Evolutionary conservation across 495 filamentous ascomycete genomes (phyloP).

Genomic region (Xylaria flabelliformis): DNA sequence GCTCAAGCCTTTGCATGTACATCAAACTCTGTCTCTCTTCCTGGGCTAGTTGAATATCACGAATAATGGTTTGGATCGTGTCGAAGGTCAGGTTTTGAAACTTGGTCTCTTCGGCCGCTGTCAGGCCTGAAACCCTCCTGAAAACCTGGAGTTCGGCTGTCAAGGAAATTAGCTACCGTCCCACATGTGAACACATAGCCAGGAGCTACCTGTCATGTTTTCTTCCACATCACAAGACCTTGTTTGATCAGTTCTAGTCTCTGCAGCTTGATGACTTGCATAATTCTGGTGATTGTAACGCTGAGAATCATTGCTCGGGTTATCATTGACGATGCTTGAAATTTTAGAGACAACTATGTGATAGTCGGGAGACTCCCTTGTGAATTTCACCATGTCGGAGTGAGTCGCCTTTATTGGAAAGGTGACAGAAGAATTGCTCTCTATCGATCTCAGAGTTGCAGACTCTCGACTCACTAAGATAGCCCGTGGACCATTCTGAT

Average conservation of each 20-base stretch:
- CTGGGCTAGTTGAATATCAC: neutral
- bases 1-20: slow-evolving; percentile 43
- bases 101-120: neutral
- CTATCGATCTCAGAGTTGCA: slow-evolving; percentile 21
- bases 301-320: neutral
- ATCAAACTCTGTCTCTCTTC: neutral
- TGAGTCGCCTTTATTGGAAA: slow-evolving; percentile 29
- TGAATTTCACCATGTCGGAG: slow-evolving; percentile 30
- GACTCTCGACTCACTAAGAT: slow-evolving; percentile 29
- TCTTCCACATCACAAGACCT: neutral
- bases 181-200: neutral
- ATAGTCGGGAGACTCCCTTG: slow-evolving; percentile 3
- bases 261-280: neutral
- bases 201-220: neutral
- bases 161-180: neutral
- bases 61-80: neutral
- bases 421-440: slow-evolving; percentile 10
- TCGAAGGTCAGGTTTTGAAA: neutral
- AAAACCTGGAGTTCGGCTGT: neutral
- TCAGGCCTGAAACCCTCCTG: neutral
- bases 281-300: neutral
- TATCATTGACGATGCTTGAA: slow-evolving; percentile 13
- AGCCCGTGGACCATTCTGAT: slow-evolving; percentile 19
- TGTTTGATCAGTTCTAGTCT: neutral
- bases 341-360: slow-evolving; percentile 15